Percentiles rank a stretch among this genome's conserved stretches.
Conservation (phyloP, 2,329 filamentous ascomycete species). For the Rugonectria rugulosa region DNA sequence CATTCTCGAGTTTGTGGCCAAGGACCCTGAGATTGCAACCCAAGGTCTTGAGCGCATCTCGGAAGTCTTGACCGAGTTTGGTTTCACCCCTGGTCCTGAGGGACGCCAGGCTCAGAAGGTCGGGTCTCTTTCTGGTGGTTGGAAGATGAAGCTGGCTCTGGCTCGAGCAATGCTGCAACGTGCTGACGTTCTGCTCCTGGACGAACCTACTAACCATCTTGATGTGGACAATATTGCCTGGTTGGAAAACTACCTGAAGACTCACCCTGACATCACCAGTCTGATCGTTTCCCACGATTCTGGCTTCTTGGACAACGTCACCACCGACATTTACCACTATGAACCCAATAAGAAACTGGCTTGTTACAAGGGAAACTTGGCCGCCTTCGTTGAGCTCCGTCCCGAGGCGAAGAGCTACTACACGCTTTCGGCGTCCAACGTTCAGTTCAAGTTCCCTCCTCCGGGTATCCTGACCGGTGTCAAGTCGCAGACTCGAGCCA, state of each 20-base stretch:
- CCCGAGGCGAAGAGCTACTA: constrained; percentile 99
- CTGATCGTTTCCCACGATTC: constrained; percentile 99
- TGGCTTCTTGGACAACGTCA: constrained; percentile 94
- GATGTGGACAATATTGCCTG: constrained; percentile 96
- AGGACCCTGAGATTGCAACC: constrained; percentile 84
- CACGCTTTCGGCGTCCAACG: constrained; percentile 85
- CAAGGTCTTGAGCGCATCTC: constrained; percentile 84
- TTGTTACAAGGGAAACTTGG: constrained; percentile 83
- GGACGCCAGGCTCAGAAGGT: constrained; percentile 90
- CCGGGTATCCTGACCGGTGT: constrained; percentile 94
- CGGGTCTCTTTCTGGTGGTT: constrained; percentile 94
- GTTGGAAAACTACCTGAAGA: constrained; percentile 94
- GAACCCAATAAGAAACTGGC: constrained; percentile 93
- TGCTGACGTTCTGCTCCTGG: constrained; percentile 94
- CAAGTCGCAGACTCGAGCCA: constrained; percentile 92
- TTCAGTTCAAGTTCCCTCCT: constrained; percentile 97
- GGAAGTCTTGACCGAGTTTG: constrained; percentile 86
- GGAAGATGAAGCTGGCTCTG: constrained; percentile 99
- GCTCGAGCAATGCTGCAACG: constrained; percentile 96
- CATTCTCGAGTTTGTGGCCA: constrained; percentile 90
- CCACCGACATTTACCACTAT: constrained; percentile 99
- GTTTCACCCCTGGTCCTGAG: constrained; percentile 89
- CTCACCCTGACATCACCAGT: constrained; percentile 95
- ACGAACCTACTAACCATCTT: constrained; percentile 99
- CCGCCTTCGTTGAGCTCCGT: constrained; percentile 84